phyloP scores from a whole-genome alignment of 2,329 filamentous ascomycete species.

The Coniochaeta ligniaria region DNA sequence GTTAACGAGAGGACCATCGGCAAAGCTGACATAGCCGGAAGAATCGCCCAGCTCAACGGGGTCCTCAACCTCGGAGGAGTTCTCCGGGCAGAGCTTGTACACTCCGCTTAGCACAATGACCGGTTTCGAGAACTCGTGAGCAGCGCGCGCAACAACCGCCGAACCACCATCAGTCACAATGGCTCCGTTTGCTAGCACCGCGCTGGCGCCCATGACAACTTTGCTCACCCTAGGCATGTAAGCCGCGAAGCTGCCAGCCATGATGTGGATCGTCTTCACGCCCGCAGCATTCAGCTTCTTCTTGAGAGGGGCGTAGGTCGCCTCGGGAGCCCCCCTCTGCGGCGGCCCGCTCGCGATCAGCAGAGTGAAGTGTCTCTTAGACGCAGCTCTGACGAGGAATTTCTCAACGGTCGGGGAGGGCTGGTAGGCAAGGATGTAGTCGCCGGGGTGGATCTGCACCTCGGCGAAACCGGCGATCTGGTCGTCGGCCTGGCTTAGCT shows the following conservation, averaged over 20 bases:
- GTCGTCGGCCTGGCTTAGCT: slow-evolving; percentile 86
- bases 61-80: slow-evolving; percentile 73
- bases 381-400: slow-evolving; percentile 80
- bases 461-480: slow-evolving; percentile 85
- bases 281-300: slow-evolving; percentile 74
- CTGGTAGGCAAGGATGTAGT: slow-evolving; percentile 84
- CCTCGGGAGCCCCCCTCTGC: slow-evolving; percentile 27
- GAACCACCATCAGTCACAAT: slow-evolving; percentile 81
- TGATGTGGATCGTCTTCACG: slow-evolving; percentile 75
- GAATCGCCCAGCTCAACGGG: slow-evolving; percentile 84
- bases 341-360: slow-evolving; percentile 65
- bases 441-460: slow-evolving; percentile 87
- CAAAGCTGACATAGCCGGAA: slow-evolving; percentile 66
- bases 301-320: slow-evolving; percentile 50
- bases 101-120: slow-evolving; percentile 87
- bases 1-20: slow-evolving; percentile 72
- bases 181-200: slow-evolving; percentile 81
- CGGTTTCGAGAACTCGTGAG: slow-evolving; percentile 71
- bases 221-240: slow-evolving; percentile 96
- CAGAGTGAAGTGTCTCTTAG: slow-evolving; percentile 87
- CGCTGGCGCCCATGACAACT: slow-evolving; percentile 82
- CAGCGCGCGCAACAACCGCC: slow-evolving; percentile 74
- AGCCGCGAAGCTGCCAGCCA: slow-evolving; percentile 80
- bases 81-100: slow-evolving; percentile 89
- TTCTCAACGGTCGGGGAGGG: slow-evolving; percentile 82